Evolutionary conservation across 2,329 filamentous ascomycete species (phyloP), one percentile per base, ranked within the genome.

Genomic region (Diaporthe vexans): DNA sequence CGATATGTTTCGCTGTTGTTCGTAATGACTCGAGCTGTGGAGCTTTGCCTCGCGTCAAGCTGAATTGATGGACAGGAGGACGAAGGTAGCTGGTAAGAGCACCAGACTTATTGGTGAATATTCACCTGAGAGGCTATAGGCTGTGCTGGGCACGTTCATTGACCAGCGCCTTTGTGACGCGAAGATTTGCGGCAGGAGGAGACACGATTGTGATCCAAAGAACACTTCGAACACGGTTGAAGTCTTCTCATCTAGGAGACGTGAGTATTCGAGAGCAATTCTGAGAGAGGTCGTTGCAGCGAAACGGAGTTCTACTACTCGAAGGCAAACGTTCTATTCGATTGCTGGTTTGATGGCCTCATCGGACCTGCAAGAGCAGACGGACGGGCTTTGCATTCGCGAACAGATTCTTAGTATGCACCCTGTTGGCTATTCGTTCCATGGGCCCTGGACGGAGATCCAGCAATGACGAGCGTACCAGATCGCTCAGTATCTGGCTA

Each of bases 1-100:
- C 63, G 17, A 26, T 7, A 40, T 24, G 17, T 29, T 4, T 26
- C 15, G n/a, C 35, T 26, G n/a, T 26, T 5, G 24, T 68, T 54
- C n/a, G 48, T 7, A 68, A 54, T 54, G 63, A 68, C 46, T 68
- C 48, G n/a, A 40, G 61, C 37, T 40, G 15, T 29, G 15, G 43
- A 51, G 21, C 11, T 19, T 24, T 1, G 43, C 43, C 61, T 24
- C 26, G 61, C 26, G 17, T 24, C 5, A 35, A 21, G 19, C 21
- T 35, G 11, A 35, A 7, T 24, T 65, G 26, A 19, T 26, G 4
- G 15, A 19, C 26, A 4, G 10, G 6, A 11, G 11, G 13, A 24
- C 9, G 15, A 17, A 54, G 13, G 8, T 26, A 40, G 15, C 24
- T 21, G 29, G 9, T 17, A 7, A 17, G 7, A 5, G 33, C 48